Evolutionary conservation across 345 rosid species (phyloP), one percentile per base, ranked within the genome.

Genomic region (Cardamine resedifolia): DNA sequence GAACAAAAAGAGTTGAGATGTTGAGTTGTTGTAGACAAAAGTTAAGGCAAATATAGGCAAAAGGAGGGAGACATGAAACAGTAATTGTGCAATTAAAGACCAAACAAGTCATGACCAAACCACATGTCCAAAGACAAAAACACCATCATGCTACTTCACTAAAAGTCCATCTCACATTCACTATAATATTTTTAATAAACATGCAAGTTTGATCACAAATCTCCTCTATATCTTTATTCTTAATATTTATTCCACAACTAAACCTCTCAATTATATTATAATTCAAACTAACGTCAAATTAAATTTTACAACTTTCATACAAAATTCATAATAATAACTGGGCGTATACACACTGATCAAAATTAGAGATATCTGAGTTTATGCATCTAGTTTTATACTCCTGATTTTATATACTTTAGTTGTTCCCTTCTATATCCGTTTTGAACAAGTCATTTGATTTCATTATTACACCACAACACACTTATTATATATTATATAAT

Each of bases 21-120:
- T 56, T 76, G 51, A 56, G 75, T 58, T 50, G 62, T 21, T 71
- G 80, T 77, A 57, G 24, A 41, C 61, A 77, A 77, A 77, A 77
- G 80, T 49, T 64, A 36, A 76, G 75, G 79, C 79, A 69, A 68
- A 75, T 49, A 48, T 19, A 76, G 66, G 79, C 79, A 69, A 75
- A 75, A 69, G 50, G 68, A 64, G 63, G 76, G 76, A 58, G 80
- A 77, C 80, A 77, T 77, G 64, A 65, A 77, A 71, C 72, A 70
- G 72, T 71, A 63, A 77, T 65, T 76, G 68, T 64, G 68, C 72
- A 58, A 63, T 70, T 34, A 70, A 76, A 76, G 61, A 70, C 75
- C 66, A 63, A 70, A 76, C 72, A 70, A 76, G 61, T 70, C 48
- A 64, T 64, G 75, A 76, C 75, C 66, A 57, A 58, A 76, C 44